phyloP scores from a whole-genome alignment of 192 early-diverging fungal species.

The Podila minutissima region DNA sequence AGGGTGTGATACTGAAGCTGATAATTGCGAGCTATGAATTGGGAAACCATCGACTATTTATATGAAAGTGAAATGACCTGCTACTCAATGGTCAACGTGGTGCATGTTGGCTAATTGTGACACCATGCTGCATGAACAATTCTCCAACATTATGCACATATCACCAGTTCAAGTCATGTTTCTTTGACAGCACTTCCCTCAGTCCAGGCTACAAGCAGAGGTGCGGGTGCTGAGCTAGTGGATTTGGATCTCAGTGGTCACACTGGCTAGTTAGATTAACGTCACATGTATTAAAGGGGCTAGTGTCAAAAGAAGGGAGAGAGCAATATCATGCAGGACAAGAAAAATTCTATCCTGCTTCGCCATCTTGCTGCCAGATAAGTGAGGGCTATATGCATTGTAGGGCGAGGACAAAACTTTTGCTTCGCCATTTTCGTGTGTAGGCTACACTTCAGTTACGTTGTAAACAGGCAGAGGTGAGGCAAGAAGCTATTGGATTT shows the following conservation, averaged over 20 bases:
- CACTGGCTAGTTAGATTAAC: too few relatives aligned
- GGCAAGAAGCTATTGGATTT: too few relatives aligned
- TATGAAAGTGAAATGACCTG: conserved; percentile 1
- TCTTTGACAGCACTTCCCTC: neutral
- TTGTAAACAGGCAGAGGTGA: too few relatives aligned
- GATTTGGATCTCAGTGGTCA: too few relatives aligned
- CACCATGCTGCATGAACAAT: conserved; percentile 4
- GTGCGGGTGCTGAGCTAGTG: too few relatives aligned
- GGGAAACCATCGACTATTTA: conserved; percentile 1
- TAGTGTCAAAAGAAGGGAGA: too few relatives aligned
- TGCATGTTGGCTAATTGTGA: conserved; percentile 5
- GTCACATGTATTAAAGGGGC: too few relatives aligned
- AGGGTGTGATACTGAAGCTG: conserved; percentile 3
- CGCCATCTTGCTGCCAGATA: neutral
- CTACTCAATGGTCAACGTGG: conserved; percentile 5
- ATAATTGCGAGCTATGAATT: conserved; percentile 1
- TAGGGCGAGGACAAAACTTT: too few relatives aligned
- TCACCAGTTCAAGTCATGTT: neutral
- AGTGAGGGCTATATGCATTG: neutral
- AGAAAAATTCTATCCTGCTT: conserved; percentile 3
- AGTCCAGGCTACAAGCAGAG: too few relatives aligned
- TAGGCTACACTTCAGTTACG: too few relatives aligned
- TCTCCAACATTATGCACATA: conserved; percentile 3
- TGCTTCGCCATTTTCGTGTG: too few relatives aligned
- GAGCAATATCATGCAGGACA: too few relatives aligned